phyloP scores from a whole-genome alignment of 2,329 filamentous ascomycete species.

The Hypoxylon sp. region DNA sequence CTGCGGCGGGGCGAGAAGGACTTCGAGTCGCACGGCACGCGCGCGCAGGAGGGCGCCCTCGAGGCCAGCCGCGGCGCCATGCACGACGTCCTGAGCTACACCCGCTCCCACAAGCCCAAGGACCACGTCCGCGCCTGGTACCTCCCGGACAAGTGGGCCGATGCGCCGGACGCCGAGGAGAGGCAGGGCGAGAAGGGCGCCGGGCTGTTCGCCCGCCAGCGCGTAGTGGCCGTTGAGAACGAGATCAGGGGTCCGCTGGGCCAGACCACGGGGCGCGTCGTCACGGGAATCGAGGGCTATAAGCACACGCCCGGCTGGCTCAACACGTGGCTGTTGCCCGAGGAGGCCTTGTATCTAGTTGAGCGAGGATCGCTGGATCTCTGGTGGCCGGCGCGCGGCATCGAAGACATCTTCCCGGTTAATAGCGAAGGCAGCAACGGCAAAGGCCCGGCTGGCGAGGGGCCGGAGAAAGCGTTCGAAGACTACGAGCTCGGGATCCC shows the following conservation, averaged over 20 bases:
- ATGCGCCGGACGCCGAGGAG: slow-evolving; percentile 30
- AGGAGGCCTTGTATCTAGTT: slow-evolving; percentile 88
- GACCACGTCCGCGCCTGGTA: slow-evolving; percentile 75
- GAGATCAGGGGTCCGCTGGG: slow-evolving; percentile 76
- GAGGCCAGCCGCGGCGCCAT: slow-evolving; percentile 85
- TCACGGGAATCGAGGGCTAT: slow-evolving; percentile 56
- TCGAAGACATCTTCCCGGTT: slow-evolving; percentile 58
- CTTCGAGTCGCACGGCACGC: slow-evolving; percentile 91
- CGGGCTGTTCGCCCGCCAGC: slow-evolving; percentile 52
- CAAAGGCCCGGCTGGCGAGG: slow-evolving; percentile 37
- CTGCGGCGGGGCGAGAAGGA: slow-evolving; percentile 96
- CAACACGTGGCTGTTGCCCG: slow-evolving; percentile 83
- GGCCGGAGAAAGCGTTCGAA: slow-evolving; percentile 31
- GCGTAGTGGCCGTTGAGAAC: slow-evolving; percentile 71
- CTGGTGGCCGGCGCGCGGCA: slow-evolving; percentile 74
- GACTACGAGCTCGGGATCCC: slow-evolving; percentile 74
- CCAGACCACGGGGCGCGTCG: slow-evolving; percentile 75
- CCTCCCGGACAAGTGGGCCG: slow-evolving; percentile 67
- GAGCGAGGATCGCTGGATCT: slow-evolving; percentile 89
- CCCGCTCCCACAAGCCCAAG: slow-evolving; percentile 75
- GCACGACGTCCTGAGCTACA: slow-evolving; percentile 83
- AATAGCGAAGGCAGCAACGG: slow-evolving; percentile 41
- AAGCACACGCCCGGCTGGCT: slow-evolving; percentile 64
- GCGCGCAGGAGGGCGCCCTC: slow-evolving; percentile 78
- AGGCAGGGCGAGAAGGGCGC: slow-evolving; percentile 33